Percentiles rank a stretch among this genome's conserved stretches.
These are phyloP conservation scores for Cercospora zeae-maydis DNA, from an alignment of 2,329 filamentous ascomycete genomes.

Conservation along the genomic window DNA sequence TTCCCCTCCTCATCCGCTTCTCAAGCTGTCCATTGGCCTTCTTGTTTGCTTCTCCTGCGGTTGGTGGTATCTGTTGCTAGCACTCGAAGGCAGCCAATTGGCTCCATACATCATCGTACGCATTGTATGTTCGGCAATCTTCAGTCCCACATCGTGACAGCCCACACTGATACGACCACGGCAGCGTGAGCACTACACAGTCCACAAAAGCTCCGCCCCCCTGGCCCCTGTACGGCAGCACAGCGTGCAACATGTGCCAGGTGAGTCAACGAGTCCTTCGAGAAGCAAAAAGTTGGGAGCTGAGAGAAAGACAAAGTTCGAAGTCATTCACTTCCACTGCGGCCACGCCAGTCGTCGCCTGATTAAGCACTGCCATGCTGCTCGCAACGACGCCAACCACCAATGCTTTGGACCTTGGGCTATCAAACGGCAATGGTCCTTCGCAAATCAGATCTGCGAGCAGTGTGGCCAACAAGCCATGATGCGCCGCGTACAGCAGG, in stretches of 20 bases:
- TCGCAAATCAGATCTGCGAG: slow-evolving; percentile 54
- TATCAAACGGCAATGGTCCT: slow-evolving; percentile 57
- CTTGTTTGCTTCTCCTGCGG: neutral
- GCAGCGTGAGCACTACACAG: neutral
- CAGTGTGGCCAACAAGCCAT: slow-evolving; percentile 32
- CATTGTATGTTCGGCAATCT: neutral
- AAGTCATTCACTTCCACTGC: slow-evolving; percentile 65
- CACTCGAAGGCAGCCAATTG: neutral
- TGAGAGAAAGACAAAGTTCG: slow-evolving; percentile 47
- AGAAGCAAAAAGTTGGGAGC: neutral
- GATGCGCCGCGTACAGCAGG: slow-evolving; percentile 28
- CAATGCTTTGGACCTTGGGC: slow-evolving; percentile 66
- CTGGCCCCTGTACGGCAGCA: no score
- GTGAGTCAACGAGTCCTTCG: slow-evolving; percentile 16
- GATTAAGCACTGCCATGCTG: slow-evolving; percentile 69
- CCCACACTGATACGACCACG: neutral
- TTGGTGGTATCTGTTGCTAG: neutral
- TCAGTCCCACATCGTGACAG: neutral
- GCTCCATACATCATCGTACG: neutral
- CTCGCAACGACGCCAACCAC: slow-evolving; percentile 68
- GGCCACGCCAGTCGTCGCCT: slow-evolving; percentile 58
- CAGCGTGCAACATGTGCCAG: slow-evolving; percentile 28
- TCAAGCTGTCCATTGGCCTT: neutral
- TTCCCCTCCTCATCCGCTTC: neutral
- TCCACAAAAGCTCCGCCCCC: neutral